Percentiles rank a stretch among this genome's conserved stretches.
These are phyloP conservation scores for Fusarium floridanum DNA, from an alignment of 2,329 filamentous ascomycete species.

Conservation along the genomic window DNA sequence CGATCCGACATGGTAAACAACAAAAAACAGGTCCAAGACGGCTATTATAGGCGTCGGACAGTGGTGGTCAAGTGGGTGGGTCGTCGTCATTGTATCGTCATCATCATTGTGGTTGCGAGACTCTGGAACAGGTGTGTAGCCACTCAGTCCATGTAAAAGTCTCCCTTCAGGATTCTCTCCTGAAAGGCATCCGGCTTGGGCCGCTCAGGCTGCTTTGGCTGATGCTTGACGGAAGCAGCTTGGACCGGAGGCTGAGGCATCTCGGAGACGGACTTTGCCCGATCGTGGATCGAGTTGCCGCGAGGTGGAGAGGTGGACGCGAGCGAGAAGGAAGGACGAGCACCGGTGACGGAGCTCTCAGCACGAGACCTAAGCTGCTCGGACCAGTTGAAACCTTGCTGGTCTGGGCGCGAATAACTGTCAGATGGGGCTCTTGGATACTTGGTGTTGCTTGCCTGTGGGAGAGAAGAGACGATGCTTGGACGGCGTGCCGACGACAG, in stretches of 20 bases:
- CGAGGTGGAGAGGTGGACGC: slow-evolving; percentile 58
- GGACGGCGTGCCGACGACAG: slow-evolving; percentile 53
- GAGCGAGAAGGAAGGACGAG: slow-evolving; percentile 71
- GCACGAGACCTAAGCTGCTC: slow-evolving; percentile 94
- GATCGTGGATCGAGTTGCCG: slow-evolving; percentile 65
- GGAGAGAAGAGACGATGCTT: slow-evolving; percentile 52
- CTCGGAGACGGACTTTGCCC: slow-evolving; percentile 77
- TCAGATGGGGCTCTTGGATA: slow-evolving; percentile 73
- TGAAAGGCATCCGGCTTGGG: slow-evolving; percentile 93
- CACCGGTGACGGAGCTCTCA: slow-evolving; percentile 78
- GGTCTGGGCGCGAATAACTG: slow-evolving; percentile 77
- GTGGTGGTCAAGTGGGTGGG: slow-evolving; percentile 15
- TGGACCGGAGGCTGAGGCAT: slow-evolving; percentile 70
- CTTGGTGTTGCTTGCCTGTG: slow-evolving; percentile 72
- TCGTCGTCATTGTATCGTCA: slow-evolving; percentile 34
- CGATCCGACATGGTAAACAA: slow-evolving; percentile 11
- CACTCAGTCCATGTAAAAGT: slow-evolving; percentile 94
- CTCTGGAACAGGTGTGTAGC: slow-evolving; percentile 7
- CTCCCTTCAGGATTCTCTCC: slow-evolving; percentile 96
- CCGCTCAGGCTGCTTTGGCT: slow-evolving; percentile 56
- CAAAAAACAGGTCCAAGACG: neutral
- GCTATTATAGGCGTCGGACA: slow-evolving; percentile 31
- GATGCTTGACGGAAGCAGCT: slow-evolving; percentile 56
- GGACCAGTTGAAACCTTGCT: slow-evolving; percentile 93
- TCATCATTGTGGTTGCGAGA: slow-evolving; percentile 37